These are phyloP conservation scores for Jaminaea rosea DNA, from an alignment of 1,284 basidiomycete genomes.

Conservation along the genomic window DNA sequence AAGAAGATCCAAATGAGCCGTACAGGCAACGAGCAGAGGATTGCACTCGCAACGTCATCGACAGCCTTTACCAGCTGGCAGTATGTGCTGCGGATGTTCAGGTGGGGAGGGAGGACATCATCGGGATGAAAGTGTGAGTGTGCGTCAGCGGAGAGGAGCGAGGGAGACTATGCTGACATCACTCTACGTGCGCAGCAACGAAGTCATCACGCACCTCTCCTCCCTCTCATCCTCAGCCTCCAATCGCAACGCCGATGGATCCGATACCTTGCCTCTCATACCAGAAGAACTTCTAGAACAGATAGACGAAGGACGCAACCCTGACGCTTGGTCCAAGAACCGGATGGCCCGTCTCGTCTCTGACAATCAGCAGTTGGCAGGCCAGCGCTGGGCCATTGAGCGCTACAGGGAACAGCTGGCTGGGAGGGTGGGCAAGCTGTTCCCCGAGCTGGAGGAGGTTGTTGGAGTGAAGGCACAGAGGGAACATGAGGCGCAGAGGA, in stretches of 20 bases:
- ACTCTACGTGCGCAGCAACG: conserved; percentile 19
- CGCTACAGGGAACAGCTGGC: not conserved
- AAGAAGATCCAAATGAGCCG: not conserved
- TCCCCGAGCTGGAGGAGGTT: not conserved
- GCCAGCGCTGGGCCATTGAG: conserved; percentile 25
- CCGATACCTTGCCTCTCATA: conserved; percentile 24
- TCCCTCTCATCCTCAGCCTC: conserved; percentile 21
- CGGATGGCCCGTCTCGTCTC: conserved; percentile 35
- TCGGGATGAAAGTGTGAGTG: conserved; percentile 31
- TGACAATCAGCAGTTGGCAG: conserved; percentile 44
- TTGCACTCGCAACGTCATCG: conserved; percentile 28
- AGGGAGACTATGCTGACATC: not conserved
- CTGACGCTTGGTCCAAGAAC: conserved; percentile 40
- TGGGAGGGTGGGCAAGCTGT: not conserved
- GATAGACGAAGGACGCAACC: conserved; percentile 42
- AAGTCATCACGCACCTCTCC: conserved; percentile 17
- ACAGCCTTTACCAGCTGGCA: conserved; percentile 38
- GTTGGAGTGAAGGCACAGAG: not conserved
- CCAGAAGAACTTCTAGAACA: conserved; percentile 37
- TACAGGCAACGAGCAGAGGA: conserved; percentile 18
- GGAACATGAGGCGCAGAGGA: not conserved
- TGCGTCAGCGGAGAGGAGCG: not conserved
- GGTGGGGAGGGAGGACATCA: conserved; percentile 22
- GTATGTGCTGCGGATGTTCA: conserved; percentile 39
- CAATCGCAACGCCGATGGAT: conserved; percentile 23